Evolutionary conservation across 169 alveolate genomes (phyloP).

Genomic region (Miamiensis avidus): DNA sequence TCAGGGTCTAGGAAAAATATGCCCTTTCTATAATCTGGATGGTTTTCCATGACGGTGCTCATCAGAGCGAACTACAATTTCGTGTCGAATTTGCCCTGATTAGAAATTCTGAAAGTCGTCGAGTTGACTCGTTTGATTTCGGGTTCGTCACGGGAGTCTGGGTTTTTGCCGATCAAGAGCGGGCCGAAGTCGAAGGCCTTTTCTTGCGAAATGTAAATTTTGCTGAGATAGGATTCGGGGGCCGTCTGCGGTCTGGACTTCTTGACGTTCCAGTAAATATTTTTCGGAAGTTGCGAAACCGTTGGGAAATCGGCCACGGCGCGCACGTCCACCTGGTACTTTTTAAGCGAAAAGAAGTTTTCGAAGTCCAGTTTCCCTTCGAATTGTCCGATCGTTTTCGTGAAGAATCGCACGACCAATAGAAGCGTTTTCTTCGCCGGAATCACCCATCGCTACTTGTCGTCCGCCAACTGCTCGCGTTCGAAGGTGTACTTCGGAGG

Average conservation of each 20-base stretch:
- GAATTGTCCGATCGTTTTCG: slow-evolving; percentile 75
- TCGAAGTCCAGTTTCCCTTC: slow-evolving; percentile 83
- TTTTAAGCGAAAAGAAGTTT: slow-evolving; percentile 62
- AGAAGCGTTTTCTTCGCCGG: slow-evolving; percentile 75
- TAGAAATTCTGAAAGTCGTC: slow-evolving; percentile 73
- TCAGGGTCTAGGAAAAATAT: slow-evolving; percentile 86
- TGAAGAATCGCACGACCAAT: slow-evolving; percentile 82
- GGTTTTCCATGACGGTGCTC: slow-evolving; percentile 69
- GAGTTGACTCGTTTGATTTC: slow-evolving; percentile 69
- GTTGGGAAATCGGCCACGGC: slow-evolving; percentile 86
- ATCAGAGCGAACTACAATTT: slow-evolving; percentile 69
- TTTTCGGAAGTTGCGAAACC: slow-evolving; percentile 81
- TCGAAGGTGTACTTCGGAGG: slow-evolving; percentile 21
- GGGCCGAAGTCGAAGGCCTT: slow-evolving; percentile 93
- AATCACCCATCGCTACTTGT: slow-evolving; percentile 85
- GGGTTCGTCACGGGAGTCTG: slow-evolving; percentile 68
- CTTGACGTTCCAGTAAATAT: slow-evolving; percentile 53
- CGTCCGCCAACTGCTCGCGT: slow-evolving; percentile 38
- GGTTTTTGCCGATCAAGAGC: slow-evolving; percentile 87
- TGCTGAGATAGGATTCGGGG: slow-evolving; percentile 74
- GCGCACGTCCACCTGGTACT: slow-evolving; percentile 69
- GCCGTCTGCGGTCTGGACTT: slow-evolving; percentile 67
- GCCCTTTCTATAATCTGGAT: slow-evolving; percentile 56
- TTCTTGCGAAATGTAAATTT: slow-evolving; percentile 70
- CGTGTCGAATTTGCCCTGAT: slow-evolving; percentile 83